These are phyloP conservation scores for Knoxdaviesia capensis DNA, from an alignment of 2,329 filamentous ascomycete species.

Conservation along the genomic window DNA sequence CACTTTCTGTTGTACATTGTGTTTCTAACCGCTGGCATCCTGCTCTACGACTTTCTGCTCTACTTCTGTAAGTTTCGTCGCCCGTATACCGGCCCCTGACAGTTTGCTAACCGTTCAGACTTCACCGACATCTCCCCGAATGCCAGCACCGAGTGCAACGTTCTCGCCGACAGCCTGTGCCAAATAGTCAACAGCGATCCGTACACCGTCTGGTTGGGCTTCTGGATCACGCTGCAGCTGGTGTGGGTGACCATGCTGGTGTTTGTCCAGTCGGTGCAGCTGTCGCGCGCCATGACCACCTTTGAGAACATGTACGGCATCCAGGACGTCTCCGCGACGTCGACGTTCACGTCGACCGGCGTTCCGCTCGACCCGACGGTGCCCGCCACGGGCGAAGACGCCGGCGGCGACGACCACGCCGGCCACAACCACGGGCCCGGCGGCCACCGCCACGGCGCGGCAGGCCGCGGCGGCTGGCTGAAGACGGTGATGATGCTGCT, in stretches of 20 bases:
- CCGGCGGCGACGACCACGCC: conserved; percentile 20
- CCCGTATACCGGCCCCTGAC: not conserved
- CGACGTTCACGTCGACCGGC: conserved; percentile 60
- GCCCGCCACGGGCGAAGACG: conserved; percentile 22
- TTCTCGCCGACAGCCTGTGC: conserved; percentile 61
- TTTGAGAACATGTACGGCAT: conserved; percentile 90
- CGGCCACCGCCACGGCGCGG: conserved; percentile 21
- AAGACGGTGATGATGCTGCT: conserved; percentile 68
- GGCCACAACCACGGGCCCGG: conserved; percentile 19
- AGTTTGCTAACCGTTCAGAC: conserved; percentile 26
- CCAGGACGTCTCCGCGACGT: conserved; percentile 41
- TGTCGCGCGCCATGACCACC: conserved; percentile 82
- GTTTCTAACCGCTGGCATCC: conserved; percentile 53
- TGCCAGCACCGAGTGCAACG: conserved; percentile 40
- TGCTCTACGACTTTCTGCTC: conserved; percentile 49
- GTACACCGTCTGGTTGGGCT: conserved; percentile 59
- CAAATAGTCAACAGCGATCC: conserved; percentile 58
- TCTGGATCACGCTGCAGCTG: conserved; percentile 70
- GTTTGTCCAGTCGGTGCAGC: conserved; percentile 81
- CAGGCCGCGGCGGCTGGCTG: conserved; percentile 42
- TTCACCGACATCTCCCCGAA: conserved; percentile 36
- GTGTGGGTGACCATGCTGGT: conserved; percentile 96
- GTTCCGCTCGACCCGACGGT: conserved; percentile 49
- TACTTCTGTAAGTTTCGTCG: conserved; percentile 41
- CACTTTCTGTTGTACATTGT: conserved; percentile 88